These are phyloP conservation scores for Fusarium chlamydosporum DNA, from an alignment of 2,329 filamentous ascomycete species.

Conservation along the genomic window DNA sequence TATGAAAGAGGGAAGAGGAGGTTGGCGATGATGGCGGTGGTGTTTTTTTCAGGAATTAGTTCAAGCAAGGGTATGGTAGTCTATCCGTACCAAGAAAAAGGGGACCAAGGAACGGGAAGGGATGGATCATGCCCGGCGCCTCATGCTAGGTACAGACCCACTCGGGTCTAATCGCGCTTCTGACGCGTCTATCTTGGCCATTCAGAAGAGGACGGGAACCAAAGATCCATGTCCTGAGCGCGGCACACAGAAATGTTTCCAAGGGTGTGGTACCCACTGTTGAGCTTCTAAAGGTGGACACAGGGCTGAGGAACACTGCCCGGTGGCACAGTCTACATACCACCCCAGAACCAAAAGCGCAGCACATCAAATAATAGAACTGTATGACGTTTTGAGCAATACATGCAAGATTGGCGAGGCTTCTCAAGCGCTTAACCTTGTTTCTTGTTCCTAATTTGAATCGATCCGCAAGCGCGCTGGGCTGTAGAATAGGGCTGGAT, in stretches of 20 bases:
- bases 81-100: conserved; percentile 10
- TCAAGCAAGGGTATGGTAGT: conserved; percentile 3
- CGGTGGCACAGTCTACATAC: conserved; percentile 39
- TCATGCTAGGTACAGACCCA: conserved; percentile 18
- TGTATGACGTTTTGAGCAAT: conserved; percentile 7
- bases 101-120: conserved; percentile 14
- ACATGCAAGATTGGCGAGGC: conserved; percentile 17
- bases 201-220: conserved; percentile 12
- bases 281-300: conserved; percentile 32
- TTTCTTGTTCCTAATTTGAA: conserved; percentile 22
- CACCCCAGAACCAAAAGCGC: conserved; percentile 14
- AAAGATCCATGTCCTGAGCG: conserved; percentile 5
- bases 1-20: conserved; percentile 12
- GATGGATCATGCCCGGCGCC: conserved; percentile 11
- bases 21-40: conserved; percentile 30
- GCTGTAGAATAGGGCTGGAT: neutral
- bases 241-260: conserved; percentile 7
- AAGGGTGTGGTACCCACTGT: neutral
- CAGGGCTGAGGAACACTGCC: conserved; percentile 43
- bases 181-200: conserved; percentile 44
- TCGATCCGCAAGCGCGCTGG: conserved; percentile 15
- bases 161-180: conserved; percentile 21
- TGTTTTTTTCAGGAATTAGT: conserved; percentile 22
- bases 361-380: conserved; percentile 22
- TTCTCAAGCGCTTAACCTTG: conserved; percentile 12